Percentiles rank a stretch among this genome's conserved stretches.
Conservation (phyloP, 306 rosid species). For the Acacia melanoxylon region DNA sequence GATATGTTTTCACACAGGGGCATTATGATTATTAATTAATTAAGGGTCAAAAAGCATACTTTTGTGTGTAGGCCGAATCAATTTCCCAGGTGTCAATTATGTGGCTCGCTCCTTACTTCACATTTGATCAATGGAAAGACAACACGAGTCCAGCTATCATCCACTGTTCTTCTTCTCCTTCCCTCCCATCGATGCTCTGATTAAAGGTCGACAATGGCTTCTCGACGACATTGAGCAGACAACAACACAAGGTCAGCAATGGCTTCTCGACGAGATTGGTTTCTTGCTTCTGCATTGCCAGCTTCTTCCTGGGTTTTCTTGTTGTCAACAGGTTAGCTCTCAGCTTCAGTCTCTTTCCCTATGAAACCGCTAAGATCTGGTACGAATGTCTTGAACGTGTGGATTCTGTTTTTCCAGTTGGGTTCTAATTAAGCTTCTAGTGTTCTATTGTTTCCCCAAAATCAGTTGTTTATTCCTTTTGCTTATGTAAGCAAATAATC, state of each 20-base stretch:
- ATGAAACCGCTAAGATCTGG: background rate
- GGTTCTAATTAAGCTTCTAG: background rate
- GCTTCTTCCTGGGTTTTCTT: conserved; percentile 9
- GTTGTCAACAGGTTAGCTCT: background rate
- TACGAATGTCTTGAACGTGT: background rate
- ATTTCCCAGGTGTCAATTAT: too few relatives aligned
- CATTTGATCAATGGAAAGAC: too few relatives aligned
- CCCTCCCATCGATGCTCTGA: too few relatives aligned
- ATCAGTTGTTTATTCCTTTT: background rate
- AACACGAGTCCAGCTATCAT: too few relatives aligned
- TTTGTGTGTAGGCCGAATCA: too few relatives aligned
- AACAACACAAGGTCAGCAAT: background rate
- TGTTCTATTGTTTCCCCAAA: background rate
- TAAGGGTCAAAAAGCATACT: too few relatives aligned
- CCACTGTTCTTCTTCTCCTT: too few relatives aligned
- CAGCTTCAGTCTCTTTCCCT: background rate
- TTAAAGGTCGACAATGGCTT: too few relatives aligned
- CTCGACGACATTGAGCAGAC: background rate
- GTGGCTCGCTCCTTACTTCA: too few relatives aligned
- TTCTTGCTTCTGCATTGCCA: conserved; percentile 6
- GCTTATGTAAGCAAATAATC: too few relatives aligned
- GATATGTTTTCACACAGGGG: too few relatives aligned
- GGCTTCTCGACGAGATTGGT: conserved; percentile 8
- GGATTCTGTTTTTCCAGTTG: background rate
- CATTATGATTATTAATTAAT: too few relatives aligned